A percentile compares a stretch with the other conserved stretches of the same genome.
Evolutionary conservation across 257 asterid genomes (phyloP).

Genomic region (Linderniella brevidens): DNA sequence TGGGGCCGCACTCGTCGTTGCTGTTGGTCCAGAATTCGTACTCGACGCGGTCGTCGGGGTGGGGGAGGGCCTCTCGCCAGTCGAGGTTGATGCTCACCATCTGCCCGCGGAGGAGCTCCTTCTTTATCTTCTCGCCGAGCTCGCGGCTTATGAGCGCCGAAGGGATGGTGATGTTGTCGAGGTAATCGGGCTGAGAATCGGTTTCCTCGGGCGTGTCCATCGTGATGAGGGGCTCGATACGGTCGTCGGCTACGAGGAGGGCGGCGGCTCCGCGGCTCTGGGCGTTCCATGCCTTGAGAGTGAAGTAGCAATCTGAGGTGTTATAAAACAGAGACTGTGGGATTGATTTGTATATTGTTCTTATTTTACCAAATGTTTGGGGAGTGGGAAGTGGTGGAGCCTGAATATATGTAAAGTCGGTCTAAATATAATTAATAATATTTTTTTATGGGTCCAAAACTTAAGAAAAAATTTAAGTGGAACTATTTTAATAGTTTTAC

Average conservation of each 20-base stretch:
- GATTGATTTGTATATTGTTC: no score
- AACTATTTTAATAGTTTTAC: no score
- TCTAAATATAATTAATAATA: no score
- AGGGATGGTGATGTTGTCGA: slow-evolving; percentile 42
- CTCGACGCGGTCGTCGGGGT: slow-evolving; percentile 69
- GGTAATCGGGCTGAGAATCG: slow-evolving; percentile 29
- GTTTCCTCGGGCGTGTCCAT: slow-evolving; percentile 63
- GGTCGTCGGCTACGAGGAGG: slow-evolving; percentile 49
- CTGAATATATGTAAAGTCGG: no score
- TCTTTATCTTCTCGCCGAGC: slow-evolving; percentile 47
- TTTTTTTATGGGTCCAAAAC: no score
- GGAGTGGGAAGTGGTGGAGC: no score
- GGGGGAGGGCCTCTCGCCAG: slow-evolving; percentile 73
- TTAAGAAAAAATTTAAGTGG: no score
- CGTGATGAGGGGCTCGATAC: slow-evolving; percentile 45
- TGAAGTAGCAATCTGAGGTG: slow-evolving; percentile 19
- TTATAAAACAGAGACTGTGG: no score
- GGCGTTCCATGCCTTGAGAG: slow-evolving; percentile 66
- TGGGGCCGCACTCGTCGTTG: slow-evolving; percentile 62
- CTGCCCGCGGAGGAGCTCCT: slow-evolving; percentile 24
- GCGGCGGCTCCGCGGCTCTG: slow-evolving; percentile 65
- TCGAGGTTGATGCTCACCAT: slow-evolving; percentile 55
- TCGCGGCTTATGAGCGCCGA: slow-evolving; percentile 41
- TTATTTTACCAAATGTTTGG: no score
- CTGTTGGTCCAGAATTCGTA: slow-evolving; percentile 70